Evolutionary conservation across 352 stramenopile species (phyloP).

Genomic region (Phytophthora sansomeana): DNA sequence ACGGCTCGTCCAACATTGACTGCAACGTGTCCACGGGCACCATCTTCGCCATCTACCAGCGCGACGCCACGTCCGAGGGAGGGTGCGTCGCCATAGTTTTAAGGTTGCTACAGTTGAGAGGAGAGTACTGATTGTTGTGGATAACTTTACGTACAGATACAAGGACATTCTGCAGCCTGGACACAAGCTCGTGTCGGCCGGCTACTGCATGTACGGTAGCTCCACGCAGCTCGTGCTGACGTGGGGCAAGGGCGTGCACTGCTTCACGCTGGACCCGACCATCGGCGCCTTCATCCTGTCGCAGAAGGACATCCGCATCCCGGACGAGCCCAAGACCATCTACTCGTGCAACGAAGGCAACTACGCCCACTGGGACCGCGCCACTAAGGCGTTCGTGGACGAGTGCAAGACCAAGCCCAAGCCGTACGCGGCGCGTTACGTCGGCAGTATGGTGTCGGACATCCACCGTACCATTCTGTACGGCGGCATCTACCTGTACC

Average conservation of each 20-base stretch:
- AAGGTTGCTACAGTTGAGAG: not conserved
- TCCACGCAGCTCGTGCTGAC: conserved; percentile 98
- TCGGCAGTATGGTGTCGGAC: conserved; percentile 99
- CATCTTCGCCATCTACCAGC: conserved; percentile 99
- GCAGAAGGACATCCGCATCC: conserved; percentile 95
- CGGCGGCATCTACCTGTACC: conserved; percentile 99
- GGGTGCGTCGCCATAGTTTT: conserved; percentile 38
- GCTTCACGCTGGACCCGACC: conserved; percentile 98
- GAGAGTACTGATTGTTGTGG: conserved; percentile 10
- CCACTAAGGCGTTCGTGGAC: conserved; percentile 91
- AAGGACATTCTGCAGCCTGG: conserved; percentile 95
- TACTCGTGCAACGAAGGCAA: conserved; percentile 99
- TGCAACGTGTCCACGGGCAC: conserved; percentile 99
- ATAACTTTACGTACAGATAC: conserved; percentile 44
- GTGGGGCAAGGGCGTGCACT: conserved; percentile 94
- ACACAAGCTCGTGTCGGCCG: conserved; percentile 95
- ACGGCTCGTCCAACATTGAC: conserved; percentile 99
- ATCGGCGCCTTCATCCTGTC: conserved; percentile 99
- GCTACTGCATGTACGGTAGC: conserved; percentile 99
- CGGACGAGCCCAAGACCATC: conserved; percentile 92
- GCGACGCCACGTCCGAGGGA: conserved; percentile 54
- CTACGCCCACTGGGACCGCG: conserved; percentile 94
- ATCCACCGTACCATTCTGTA: conserved; percentile 99
- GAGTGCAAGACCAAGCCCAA: conserved; percentile 86
- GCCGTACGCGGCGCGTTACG: conserved; percentile 93